A percentile compares a stretch with the other conserved stretches of the same genome.
Conservation (phyloP, 2,329 filamentous ascomycete species). For the Sphaerostilbella broomeana region DNA sequence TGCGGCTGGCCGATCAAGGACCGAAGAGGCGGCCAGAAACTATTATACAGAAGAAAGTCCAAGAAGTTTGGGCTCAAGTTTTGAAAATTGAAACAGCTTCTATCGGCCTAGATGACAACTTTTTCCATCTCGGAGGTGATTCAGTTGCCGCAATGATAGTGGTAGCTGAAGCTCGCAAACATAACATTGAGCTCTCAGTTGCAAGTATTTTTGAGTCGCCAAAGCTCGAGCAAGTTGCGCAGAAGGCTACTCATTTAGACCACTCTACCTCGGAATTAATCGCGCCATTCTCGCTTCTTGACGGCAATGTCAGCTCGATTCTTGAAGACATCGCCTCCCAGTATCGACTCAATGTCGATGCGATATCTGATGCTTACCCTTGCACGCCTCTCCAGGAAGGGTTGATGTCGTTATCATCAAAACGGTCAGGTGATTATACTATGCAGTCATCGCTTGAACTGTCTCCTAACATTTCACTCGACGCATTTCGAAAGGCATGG, state of each 20-base stretch:
- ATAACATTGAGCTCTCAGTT: conserved; percentile 6
- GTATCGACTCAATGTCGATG: neutral
- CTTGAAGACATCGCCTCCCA: neutral
- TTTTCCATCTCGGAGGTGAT: conserved; percentile 37
- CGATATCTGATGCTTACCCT: neutral
- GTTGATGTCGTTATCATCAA: neutral
- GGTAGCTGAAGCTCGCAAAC: conserved; percentile 7
- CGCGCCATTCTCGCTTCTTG: neutral
- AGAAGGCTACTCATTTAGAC: neutral
- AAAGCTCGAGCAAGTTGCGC: conserved; percentile 9
- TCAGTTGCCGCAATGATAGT: conserved; percentile 37
- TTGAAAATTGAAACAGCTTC: conserved; percentile 23
- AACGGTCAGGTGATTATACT: conserved; percentile 16
- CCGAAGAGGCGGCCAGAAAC: neutral
- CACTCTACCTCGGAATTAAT: neutral
- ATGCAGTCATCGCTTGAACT: conserved; percentile 15
- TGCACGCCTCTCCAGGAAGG: conserved; percentile 3
- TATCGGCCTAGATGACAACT: conserved; percentile 27
- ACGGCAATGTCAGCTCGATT: neutral
- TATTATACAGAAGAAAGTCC: neutral
- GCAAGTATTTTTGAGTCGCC: conserved; percentile 12
- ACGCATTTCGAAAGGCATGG: conserved; percentile 14
- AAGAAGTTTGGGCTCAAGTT: conserved; percentile 26
- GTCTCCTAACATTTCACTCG: conserved; percentile 3
- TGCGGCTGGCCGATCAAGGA: neutral